Base-by-base conservation (phyloP, 768 basidiomycete species). In the Lentinula sp. region DNA sequence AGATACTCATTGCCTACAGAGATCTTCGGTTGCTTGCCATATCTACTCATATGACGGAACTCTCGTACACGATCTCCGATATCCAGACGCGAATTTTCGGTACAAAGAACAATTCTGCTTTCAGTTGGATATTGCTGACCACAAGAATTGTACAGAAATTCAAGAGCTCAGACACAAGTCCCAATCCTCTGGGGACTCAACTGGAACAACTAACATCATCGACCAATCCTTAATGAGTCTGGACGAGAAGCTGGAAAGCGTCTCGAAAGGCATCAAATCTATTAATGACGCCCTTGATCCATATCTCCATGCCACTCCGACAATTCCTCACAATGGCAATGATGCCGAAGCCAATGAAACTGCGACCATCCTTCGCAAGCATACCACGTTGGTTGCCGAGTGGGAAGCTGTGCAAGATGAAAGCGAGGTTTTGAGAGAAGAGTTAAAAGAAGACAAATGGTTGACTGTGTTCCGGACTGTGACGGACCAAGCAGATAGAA, bases 381-480 rank as follows among this genome's bases (percentile, higher is more conserved):
- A 93, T 69, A 81, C 84, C 13, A 79, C 87, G 10, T 75, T 96
- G 56, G 66, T 85, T 34, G 71, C 77, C 9, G 94, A 95, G 43
- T 98, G 94, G 95, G 86, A 90, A 62, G 75, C 83, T 9, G 83
- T 94, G 9, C 87, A 89, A 69, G 84, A 84, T 59, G 90, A 93
- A 67, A 89, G 88, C 59, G 87, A 90, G 48, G 84, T 88, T 31
- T 74, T 98, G 61, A 80, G 88, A 64, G 93, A 95, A 68, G 97
- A 99, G 73, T 78, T 98, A 64, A 95, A 92, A 74, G 96, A 98
- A 73, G 96, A 98, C 74, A 95, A 95, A 67, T 97, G 93, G 93
- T 80, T 98, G 67, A 90, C 89, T 10, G 92, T 98, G 21, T 98
- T 98, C 74, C 84, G 95, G 65, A 95, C 92, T 5, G 91, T 94